phyloP scores from a whole-genome alignment of 2,329 filamentous ascomycete species.

The Cladorrhinum sp. region DNA sequence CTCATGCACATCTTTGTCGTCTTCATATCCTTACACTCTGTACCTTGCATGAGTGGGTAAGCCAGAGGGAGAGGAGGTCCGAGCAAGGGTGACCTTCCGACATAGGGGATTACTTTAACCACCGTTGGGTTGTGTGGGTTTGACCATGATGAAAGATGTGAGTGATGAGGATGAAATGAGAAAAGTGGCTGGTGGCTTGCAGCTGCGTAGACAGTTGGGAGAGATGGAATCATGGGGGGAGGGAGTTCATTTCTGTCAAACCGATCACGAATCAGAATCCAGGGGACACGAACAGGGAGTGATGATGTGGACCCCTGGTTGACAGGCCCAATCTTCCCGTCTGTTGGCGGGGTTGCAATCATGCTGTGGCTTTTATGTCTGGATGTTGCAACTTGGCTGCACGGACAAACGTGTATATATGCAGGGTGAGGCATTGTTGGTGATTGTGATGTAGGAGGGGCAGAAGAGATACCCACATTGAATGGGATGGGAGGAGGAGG shows the following conservation, averaged over 20 bases:
- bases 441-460: no score
- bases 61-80: not conserved
- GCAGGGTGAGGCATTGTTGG: not conserved
- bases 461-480: no score
- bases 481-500: not conserved
- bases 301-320: not conserved
- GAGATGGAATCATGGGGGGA: not conserved
- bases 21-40: not conserved
- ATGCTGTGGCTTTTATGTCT: no score
- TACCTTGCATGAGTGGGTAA: not conserved
- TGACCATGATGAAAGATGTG: no score
- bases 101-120: not conserved
- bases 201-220: not conserved
- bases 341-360: not conserved
- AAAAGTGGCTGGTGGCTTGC: not conserved
- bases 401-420: not conserved
- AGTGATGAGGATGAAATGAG: no score
- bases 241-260: not conserved
- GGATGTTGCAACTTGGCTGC: no score
- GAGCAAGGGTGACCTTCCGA: not conserved
- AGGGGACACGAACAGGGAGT: not conserved
- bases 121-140: no score
- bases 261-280: not conserved
- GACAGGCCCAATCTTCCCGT: not conserved
- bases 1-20: not conserved